These are phyloP conservation scores for Rubia balearica DNA, from an alignment of 305 asterid genomes.

Conservation along the genomic window DNA sequence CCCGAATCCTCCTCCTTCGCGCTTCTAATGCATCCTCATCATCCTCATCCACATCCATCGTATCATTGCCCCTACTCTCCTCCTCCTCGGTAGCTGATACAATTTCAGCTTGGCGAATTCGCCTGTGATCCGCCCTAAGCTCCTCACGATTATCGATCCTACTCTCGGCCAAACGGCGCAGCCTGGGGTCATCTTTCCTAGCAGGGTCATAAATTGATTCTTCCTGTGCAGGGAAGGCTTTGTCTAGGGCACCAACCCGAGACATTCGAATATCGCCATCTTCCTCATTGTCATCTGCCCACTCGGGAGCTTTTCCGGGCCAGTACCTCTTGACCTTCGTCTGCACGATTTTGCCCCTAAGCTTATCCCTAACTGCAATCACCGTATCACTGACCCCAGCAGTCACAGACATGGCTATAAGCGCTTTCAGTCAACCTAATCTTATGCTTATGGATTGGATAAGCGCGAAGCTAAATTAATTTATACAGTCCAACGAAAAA, in stretches of 20 bases:
- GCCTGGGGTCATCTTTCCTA: conserved; percentile 71
- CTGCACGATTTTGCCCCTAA: conserved; percentile 84
- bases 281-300: conserved; percentile 84
- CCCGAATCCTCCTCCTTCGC: conserved; percentile 67
- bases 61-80: conserved; percentile 55
- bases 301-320: conserved; percentile 98
- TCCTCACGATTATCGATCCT: conserved; percentile 74
- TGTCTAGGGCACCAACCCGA: conserved; percentile 53
- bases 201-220: conserved; percentile 24
- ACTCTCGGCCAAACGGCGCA: conserved; percentile 82
- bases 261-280: conserved; percentile 59
- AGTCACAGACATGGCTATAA: conserved; percentile 67
- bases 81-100: conserved; percentile 86
- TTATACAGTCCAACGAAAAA: background rate
- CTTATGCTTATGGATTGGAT: background rate
- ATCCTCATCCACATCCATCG: conserved; percentile 61
- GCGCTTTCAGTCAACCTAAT: background rate
- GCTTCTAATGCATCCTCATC: conserved; percentile 82
- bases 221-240: conserved; percentile 53
- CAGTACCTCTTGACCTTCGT: conserved; percentile 91
- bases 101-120: conserved; percentile 92
- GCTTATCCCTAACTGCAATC: conserved; percentile 83
- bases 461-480: background rate
- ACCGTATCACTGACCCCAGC: conserved; percentile 88
- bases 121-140: conserved; percentile 78